Conservation (phyloP, 179 eudicot genomes). For the Carnegiea gigantea region DNA sequence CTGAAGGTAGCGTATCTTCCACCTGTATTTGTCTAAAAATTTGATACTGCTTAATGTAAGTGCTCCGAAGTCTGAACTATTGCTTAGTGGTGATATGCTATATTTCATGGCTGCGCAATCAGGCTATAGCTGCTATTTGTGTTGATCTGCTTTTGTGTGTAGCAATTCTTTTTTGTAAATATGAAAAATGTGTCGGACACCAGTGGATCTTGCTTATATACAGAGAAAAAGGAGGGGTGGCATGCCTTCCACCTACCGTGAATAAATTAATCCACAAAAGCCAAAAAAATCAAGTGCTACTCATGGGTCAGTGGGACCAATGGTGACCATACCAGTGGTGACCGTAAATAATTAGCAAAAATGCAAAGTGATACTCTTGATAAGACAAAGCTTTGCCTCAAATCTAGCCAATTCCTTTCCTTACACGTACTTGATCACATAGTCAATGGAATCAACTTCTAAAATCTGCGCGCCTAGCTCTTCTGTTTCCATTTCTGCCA, state of each 20-base stretch:
- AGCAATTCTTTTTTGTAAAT: neutral
- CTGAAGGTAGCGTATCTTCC: constrained; percentile 59
- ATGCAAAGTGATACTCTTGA: neutral
- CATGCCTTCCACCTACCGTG: neutral
- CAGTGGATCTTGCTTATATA: neutral
- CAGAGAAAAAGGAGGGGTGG: neutral
- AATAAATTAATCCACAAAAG: too few species aligned
- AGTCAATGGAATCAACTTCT: neutral
- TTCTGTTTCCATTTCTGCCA: neutral
- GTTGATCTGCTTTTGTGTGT: neutral
- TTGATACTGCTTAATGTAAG: constrained; percentile 2
- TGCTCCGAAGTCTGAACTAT: neutral
- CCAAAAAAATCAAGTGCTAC: too few species aligned
- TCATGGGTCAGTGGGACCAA: too few species aligned
- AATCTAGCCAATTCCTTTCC: neutral
- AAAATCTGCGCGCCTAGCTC: neutral
- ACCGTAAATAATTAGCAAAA: too few species aligned
- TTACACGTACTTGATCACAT: too few species aligned
- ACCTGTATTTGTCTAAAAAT: neutral
- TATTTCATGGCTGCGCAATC: neutral
- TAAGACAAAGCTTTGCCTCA: neutral
- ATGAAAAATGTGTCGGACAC: neutral
- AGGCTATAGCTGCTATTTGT: neutral
- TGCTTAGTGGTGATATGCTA: neutral
- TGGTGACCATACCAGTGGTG: neutral